Base-by-base conservation (phyloP, 805 yeast species). In the Jamesozyma lodderae region DNA sequence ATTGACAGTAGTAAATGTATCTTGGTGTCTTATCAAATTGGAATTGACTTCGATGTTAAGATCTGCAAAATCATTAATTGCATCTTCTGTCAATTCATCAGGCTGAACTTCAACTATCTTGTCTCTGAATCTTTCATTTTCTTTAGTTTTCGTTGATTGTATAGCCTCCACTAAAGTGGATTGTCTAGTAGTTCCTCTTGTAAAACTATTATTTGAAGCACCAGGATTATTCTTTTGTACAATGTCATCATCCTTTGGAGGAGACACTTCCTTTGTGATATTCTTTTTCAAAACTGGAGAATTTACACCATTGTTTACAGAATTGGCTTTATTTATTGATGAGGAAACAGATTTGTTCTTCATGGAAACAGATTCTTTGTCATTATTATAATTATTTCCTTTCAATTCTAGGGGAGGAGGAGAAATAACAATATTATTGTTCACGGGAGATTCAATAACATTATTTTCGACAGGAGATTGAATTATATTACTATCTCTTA, bases 1-100 rank as follows among this genome's bases (percentile, higher is more conserved):
- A 22, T 35, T 40, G 13, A 7, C 22, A 4, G 15, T 7, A 10
- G 18, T 21, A n/a, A 18, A 26, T 10, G 14, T 8, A 8, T 30
- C 13, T 13, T 9, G n/a, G 19, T 8, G 10, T 10, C n/a, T n/a
- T 6, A 60, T 24, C 2, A 56, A 49, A 5, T 46, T 40, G 1
- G 49, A 43, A 37, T 63, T 47, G 1, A 37, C 69, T 2, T 67
- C 64, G 14, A 67, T 55, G 0, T 66, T 64, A 15, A 68, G 37
- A 35, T 64, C 52, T 10, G 52, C 46, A 10, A 67, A 45, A 15
- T 49, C 41, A 11, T 53, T 53, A 6, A 61, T 50, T 2, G 66
- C 60, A 1, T 52, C 58, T 8, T 49, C 54, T 1, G 59, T 53
- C 11, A 58, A 39, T 34, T 59, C 63, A 9, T 43, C 44, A 14